phyloP scores from a whole-genome alignment of 2,329 filamentous ascomycete species.

The Ilyonectria sp. region DNA sequence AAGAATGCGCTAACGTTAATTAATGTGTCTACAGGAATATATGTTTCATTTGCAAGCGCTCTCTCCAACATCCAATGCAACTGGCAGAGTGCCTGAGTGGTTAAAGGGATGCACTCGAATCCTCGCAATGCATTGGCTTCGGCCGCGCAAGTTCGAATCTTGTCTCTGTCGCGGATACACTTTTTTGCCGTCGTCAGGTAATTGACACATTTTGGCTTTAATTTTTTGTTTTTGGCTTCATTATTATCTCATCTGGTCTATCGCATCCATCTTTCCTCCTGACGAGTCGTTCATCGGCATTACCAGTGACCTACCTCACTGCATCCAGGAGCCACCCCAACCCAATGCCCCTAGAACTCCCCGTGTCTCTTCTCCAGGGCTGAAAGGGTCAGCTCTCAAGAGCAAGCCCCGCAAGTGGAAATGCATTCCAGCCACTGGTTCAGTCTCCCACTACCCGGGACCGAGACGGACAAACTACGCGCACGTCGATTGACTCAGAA shows the following conservation, averaged over 20 bases:
- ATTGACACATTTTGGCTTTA: background rate
- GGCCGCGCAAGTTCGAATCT: conserved; percentile 38
- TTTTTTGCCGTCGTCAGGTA: conserved; percentile 1
- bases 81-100: conserved; percentile 36
- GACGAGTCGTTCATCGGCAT: too few species aligned
- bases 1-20: background rate
- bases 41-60: rapidly evolving
- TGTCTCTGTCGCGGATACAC: conserved; percentile 33
- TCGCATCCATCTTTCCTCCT: too few species aligned
- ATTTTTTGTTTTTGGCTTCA: background rate
- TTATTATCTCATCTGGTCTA: background rate
- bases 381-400: background rate
- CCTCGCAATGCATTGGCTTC: conserved; percentile 35
- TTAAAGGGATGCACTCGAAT: conserved; percentile 38
- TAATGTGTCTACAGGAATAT: background rate
- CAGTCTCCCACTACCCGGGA: background rate
- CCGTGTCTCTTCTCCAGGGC: too few species aligned
- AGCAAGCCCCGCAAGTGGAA: background rate
- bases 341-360: too few species aligned
- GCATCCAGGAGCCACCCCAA: too few species aligned
- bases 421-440: background rate
- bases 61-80: conserved; percentile 2
- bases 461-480: background rate
- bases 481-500: background rate
- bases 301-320: too few species aligned